Conservation (phyloP, 2,329 filamentous ascomycete species). For the Metarhizium humberi region DNA sequence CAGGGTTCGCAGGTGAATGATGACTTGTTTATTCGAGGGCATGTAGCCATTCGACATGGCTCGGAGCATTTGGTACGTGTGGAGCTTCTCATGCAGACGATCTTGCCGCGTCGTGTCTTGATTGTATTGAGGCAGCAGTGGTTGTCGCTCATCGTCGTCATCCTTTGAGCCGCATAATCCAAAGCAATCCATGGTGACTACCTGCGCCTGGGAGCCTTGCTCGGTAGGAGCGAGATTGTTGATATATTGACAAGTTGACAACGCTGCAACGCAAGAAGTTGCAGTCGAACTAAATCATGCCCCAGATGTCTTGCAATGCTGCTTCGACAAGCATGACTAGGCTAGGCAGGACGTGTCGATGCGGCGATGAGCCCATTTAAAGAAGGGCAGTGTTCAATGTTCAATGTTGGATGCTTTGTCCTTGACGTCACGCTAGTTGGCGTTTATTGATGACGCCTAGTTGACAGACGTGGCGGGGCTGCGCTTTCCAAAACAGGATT, state of each 20-base stretch:
- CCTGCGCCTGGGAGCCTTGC: neutral
- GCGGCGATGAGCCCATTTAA: too few relatives aligned
- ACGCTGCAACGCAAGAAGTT: neutral
- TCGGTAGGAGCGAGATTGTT: neutral
- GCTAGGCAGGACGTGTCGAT: too few relatives aligned
- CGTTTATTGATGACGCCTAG: neutral
- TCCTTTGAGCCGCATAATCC: constrained; percentile 39
- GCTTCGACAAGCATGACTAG: too few relatives aligned
- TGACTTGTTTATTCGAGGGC: constrained; percentile 80
- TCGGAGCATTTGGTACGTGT: constrained; percentile 84
- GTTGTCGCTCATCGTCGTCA: constrained; percentile 55
- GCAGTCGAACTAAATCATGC: too few relatives aligned
- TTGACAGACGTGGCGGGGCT: neutral
- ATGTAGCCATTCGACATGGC: constrained; percentile 79
- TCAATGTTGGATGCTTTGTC: neutral
- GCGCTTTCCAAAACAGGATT: too few relatives aligned
- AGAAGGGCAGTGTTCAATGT: too few relatives aligned
- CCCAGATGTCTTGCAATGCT: too few relatives aligned
- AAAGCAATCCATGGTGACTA: constrained; percentile 48
- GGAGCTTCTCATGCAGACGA: constrained; percentile 77
- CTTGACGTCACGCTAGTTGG: neutral
- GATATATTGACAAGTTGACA: too few relatives aligned
- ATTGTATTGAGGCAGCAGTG: constrained; percentile 72
- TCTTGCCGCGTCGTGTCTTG: constrained; percentile 74
- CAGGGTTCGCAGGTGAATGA: constrained; percentile 70